These are phyloP conservation scores for Nephelium lappaceum DNA, from an alignment of 345 rosid genomes.

Conservation along the genomic window DNA sequence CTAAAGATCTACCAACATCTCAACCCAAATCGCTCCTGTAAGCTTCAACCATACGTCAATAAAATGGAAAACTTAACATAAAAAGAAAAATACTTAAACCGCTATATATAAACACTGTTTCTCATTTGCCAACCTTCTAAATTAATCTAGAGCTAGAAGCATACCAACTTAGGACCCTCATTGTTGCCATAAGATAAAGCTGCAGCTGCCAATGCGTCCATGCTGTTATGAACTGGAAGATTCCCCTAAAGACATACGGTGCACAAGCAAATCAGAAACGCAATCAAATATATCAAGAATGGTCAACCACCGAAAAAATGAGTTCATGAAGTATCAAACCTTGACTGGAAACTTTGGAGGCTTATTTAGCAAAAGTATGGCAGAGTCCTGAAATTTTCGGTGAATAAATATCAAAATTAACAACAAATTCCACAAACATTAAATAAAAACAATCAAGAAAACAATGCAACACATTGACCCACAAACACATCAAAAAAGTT, in stretches of 20 bases:
- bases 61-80: not conserved
- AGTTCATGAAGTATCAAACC: constrained; percentile 42
- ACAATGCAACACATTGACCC: not conserved
- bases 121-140: not conserved
- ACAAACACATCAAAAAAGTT: not conserved
- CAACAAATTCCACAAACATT: constrained; percentile 3
- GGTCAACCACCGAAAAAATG: constrained; percentile 4
- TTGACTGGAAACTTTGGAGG: constrained; percentile 90
- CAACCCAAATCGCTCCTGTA: not conserved
- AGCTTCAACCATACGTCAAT: not conserved
- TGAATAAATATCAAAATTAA: constrained; percentile 3
- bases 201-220: constrained; percentile 97
- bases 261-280: constrained; percentile 17
- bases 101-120: not conserved
- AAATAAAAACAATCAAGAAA: not conserved
- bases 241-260: constrained; percentile 49
- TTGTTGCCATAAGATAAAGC: constrained; percentile 80
- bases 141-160: constrained; percentile 16
- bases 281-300: not conserved
- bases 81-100: not conserved
- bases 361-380: constrained; percentile 80
- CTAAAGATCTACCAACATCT: not conserved
- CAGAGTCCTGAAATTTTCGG: constrained; percentile 60
- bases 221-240: constrained; percentile 87
- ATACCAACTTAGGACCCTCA: constrained; percentile 91